phyloP scores from a whole-genome alignment of 2,329 filamentous ascomycete species.

The Neofusicoccum sp. region DNA sequence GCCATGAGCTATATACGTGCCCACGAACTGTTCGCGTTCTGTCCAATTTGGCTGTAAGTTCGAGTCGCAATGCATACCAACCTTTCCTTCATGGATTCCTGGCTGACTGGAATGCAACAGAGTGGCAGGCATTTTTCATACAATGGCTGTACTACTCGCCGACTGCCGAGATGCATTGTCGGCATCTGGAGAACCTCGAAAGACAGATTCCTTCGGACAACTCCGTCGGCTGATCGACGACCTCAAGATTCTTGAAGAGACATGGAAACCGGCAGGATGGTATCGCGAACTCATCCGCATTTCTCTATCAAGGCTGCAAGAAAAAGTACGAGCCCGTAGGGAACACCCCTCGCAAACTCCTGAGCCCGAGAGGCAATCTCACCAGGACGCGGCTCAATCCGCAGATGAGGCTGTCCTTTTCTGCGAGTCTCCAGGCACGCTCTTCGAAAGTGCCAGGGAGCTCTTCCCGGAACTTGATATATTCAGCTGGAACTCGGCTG shows the following conservation, averaged over 20 bases:
- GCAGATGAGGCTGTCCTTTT: neutral
- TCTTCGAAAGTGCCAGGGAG: slow-evolving; percentile 7
- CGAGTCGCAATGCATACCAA: too few species aligned
- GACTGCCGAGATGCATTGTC: slow-evolving; percentile 1
- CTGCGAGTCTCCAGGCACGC: neutral
- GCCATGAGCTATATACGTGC: slow-evolving; percentile 12
- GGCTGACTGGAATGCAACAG: neutral
- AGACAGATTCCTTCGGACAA: neutral
- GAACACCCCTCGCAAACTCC: neutral
- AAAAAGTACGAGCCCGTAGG: neutral
- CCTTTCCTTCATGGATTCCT: too few species aligned
- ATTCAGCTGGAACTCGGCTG: neutral
- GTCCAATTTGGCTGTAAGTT: slow-evolving; percentile 8
- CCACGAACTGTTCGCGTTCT: neutral
- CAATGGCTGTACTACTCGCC: neutral
- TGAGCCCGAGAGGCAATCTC: neutral
- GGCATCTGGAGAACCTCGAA: neutral
- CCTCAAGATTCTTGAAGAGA: slow-evolving; percentile 1
- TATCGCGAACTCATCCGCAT: slow-evolving; percentile 12
- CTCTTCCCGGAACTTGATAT: slow-evolving; percentile 2
- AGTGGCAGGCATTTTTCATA: neutral
- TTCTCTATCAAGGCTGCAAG: slow-evolving; percentile 7
- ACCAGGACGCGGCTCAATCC: neutral
- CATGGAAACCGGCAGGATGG: slow-evolving; percentile 4
- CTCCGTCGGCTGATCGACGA: slow-evolving; percentile 5